A percentile compares a stretch with the other conserved stretches of the same genome.
phyloP scores from a whole-genome alignment of 2,329 filamentous ascomycete genomes.

The Elsinoe australis region DNA sequence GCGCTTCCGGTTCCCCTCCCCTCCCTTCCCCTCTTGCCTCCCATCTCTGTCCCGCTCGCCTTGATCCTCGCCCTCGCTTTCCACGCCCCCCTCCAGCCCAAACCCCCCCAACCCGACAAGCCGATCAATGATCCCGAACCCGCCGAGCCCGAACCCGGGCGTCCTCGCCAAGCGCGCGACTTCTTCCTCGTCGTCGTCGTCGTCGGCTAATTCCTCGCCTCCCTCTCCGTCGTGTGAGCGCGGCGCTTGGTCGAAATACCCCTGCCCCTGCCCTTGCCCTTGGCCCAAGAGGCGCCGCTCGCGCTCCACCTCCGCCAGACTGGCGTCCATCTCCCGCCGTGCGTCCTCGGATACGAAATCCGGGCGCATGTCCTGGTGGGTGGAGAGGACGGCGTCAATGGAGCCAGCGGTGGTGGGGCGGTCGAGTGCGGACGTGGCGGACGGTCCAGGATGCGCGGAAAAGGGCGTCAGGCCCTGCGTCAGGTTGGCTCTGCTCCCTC shows the following conservation, averaged over 20 bases:
- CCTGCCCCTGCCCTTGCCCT: constrained; percentile 29
- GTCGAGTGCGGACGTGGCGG: no score
- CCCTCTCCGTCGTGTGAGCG: no score
- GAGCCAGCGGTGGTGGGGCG: background rate
- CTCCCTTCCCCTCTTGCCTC: constrained; percentile 35
- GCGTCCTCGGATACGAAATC: constrained; percentile 41
- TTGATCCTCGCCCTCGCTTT: background rate
- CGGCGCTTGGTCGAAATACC: no score
- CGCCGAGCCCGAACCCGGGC: constrained; percentile 45
- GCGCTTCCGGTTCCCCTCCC: constrained; percentile 25
- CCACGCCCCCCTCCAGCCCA: constrained; percentile 24
- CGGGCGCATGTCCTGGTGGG: no score
- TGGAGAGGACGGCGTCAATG: constrained; percentile 18
- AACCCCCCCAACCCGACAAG: constrained; percentile 48
- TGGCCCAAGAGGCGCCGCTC: background rate
- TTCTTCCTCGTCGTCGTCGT: constrained; percentile 44
- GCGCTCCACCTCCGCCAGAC: background rate
- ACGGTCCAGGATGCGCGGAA: background rate
- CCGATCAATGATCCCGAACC: constrained; percentile 43
- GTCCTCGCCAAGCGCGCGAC: constrained; percentile 45
- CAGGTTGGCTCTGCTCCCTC: background rate
- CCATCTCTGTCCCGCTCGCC: constrained; percentile 23
- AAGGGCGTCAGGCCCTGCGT: background rate
- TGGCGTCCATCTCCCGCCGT: constrained; percentile 3
- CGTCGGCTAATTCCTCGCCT: no score